phyloP scores from a whole-genome alignment of 139 green algal species.

The Chlorella ohadii region DNA sequence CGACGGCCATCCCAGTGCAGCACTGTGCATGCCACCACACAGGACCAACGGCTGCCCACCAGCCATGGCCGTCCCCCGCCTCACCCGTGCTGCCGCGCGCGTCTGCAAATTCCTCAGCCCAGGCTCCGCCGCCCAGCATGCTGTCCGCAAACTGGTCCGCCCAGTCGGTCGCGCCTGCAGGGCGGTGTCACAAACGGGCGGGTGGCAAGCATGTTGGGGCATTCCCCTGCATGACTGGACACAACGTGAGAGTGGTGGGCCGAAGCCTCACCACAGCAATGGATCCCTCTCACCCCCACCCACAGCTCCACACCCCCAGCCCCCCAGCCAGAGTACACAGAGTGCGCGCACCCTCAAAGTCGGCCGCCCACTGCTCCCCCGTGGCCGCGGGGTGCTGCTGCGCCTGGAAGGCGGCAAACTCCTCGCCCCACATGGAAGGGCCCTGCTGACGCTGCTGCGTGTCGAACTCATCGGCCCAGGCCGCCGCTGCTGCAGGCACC shows the following conservation, averaged over 20 bases:
- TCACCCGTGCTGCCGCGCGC: constrained; percentile 17
- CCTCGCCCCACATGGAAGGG: constrained; percentile 48
- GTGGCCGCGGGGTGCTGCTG: constrained; percentile 23
- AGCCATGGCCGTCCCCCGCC: neutral
- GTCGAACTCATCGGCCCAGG: constrained; percentile 66
- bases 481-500: constrained; percentile 37
- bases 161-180: constrained; percentile 53
- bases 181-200: too few species aligned
- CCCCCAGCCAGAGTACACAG: neutral
- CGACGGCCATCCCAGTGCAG: too few species aligned
- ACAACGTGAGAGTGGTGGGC: too few species aligned
- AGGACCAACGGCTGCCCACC: neutral
- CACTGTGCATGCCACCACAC: too few species aligned
- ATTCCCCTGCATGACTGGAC: too few species aligned
- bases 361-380: constrained; percentile 37
- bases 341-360: constrained; percentile 37
- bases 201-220: too few species aligned
- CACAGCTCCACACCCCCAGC: too few species aligned
- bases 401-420: constrained; percentile 57
- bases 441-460: constrained; percentile 1
- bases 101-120: constrained; percentile 64
- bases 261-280: too few species aligned
- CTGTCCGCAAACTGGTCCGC: constrained; percentile 72
- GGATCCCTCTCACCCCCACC: too few species aligned
- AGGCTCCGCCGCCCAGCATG: constrained; percentile 41